Evolutionary conservation across 2,329 filamentous ascomycete genomes (phyloP), one percentile per base, ranked within the genome.

Genomic region (Moelleriella libera): DNA sequence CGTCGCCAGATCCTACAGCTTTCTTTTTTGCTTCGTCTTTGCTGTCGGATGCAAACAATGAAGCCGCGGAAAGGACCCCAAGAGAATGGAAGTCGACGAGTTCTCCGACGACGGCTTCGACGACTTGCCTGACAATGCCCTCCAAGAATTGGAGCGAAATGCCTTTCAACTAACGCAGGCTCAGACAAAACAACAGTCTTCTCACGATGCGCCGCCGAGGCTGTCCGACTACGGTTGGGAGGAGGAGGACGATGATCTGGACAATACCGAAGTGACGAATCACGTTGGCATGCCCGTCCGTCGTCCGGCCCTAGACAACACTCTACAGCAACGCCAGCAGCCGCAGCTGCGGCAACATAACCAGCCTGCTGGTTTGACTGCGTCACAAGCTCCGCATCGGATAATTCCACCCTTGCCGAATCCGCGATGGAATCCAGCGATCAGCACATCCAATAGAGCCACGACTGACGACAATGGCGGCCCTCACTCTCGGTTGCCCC

Each of bases 61-160:
- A 51, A 37, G 45, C 39, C 46, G 29, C 41, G 37, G 30, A 28
- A 31, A 31, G 11, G 41, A 48, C 44, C 46, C 52, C 56, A 51
- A 52, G 52, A 53, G 46, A 49, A 67, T 67, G 64, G 63, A 66
- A 49, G 49, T 65, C 65, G 76, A 80, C 64, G 74, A 77, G 51
- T 82, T 79, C 58, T 76, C 71, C 50, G 80, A 82, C 58, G 79
- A 81, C 58, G 78, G 72, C 50, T 69, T 84, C 54, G 78, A 83
- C 59, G 69, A 74, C 41, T 64, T 83, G 41, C 75, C 78, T 52
- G 68, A 72, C 51, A 71, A 72, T 52, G 68, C 68, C 44, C 65
- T 83, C 4, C 69, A 77, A 54, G 77, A 82, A 58, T 74, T 84
- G 51, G 80, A 84, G 58, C 73, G 75, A 55, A 73, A 75, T 57